A percentile compares a stretch with the other conserved stretches of the same genome.
Conservation (phyloP, 2,329 filamentous ascomycete species). For the Penicillium brevicompactum region DNA sequence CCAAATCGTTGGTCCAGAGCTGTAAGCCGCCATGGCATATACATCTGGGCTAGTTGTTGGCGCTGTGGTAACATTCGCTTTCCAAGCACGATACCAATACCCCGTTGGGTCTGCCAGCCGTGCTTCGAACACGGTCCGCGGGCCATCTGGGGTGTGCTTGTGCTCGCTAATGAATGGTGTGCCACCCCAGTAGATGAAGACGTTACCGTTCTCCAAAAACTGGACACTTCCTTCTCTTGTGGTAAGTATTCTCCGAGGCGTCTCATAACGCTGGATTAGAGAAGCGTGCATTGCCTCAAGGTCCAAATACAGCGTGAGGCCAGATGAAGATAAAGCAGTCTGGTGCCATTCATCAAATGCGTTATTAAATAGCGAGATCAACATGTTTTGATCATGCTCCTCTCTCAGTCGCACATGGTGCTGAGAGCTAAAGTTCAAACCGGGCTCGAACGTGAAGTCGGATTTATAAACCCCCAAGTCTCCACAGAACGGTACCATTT, state of each 20-base stretch:
- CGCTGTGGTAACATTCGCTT: not conserved
- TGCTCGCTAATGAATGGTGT: not conserved
- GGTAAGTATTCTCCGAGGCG: not conserved
- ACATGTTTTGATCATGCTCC: not conserved
- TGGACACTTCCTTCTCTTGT: not conserved
- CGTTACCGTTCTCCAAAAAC: not conserved
- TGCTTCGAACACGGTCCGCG: not conserved
- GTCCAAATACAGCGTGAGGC: not conserved
- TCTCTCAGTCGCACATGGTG: not conserved
- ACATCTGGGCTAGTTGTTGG: not conserved
- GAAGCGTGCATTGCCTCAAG: not conserved
- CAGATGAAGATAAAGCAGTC: not conserved
- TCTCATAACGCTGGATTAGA: not conserved
- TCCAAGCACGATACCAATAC: not conserved
- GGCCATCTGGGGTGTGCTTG: not conserved
- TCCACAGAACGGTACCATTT: not conserved
- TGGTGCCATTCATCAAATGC: not conserved
- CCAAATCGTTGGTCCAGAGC: not conserved
- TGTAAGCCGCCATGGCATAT: not conserved
- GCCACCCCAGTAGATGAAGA: not conserved
- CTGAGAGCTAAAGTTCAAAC: constrained; percentile 1
- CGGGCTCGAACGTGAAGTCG: constrained; percentile 1
- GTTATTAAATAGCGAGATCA: not conserved
- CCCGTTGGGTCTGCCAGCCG: not conserved
- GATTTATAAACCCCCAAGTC: not conserved